Evolutionary conservation across 495 filamentous ascomycete species (phyloP).

Genomic region (Annulohypoxylon moriforme): DNA sequence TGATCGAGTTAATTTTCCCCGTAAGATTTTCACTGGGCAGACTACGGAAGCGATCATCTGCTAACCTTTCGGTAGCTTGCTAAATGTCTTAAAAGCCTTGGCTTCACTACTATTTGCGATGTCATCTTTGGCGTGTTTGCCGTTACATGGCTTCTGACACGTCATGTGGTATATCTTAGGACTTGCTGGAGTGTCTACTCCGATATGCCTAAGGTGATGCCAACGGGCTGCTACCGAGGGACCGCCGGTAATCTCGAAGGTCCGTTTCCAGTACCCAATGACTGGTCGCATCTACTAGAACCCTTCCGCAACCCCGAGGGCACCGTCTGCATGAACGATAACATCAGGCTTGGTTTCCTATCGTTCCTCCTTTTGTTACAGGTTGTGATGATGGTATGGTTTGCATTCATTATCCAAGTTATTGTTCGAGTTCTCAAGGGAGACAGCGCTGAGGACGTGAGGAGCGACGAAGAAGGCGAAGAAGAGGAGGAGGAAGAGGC

Average conservation of each 20-base stretch:
- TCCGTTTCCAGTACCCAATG: constrained; percentile 1
- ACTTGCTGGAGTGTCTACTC: constrained; percentile 7
- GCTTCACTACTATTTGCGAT: constrained; percentile 7
- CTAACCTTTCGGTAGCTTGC: constrained; percentile 6
- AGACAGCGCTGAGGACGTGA: constrained; percentile 7
- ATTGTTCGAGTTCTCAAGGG: constrained; percentile 4
- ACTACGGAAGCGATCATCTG: not conserved
- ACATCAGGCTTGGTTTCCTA: not conserved
- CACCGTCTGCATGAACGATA: constrained; percentile 5
- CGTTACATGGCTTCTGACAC: constrained; percentile 10
- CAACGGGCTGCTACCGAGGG: not conserved
- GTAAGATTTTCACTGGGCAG: not conserved
- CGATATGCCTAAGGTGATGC: constrained; percentile 10
- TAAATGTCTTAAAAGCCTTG: constrained; percentile 10
- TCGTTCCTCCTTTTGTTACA: constrained; percentile 4
- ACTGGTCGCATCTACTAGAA: constrained; percentile 11
- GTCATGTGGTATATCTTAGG: not conserved
- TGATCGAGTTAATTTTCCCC: constrained; percentile 16
- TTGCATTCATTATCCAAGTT: not conserved
- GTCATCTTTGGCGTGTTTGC: constrained; percentile 9
- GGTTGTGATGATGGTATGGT: constrained; percentile 10
- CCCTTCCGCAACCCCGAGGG: constrained; percentile 1
- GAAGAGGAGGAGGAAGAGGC: not conserved
- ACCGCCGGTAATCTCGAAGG: not conserved
- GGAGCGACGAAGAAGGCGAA: constrained; percentile 11